phyloP scores from a whole-genome alignment of 2,329 filamentous ascomycete genomes.

The Tolypocladium endophyticum region DNA sequence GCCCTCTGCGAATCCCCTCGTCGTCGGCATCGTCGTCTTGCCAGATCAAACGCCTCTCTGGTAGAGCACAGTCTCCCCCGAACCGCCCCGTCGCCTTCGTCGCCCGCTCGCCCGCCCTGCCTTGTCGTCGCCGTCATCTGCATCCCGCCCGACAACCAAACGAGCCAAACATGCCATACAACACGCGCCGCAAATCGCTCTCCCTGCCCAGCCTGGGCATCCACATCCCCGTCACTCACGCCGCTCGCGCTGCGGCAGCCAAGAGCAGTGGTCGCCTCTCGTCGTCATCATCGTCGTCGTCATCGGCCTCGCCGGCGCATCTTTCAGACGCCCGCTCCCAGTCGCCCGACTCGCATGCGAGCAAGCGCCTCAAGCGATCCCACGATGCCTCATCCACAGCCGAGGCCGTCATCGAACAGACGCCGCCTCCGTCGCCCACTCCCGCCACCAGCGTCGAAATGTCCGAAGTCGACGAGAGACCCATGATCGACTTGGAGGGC shows the following conservation, averaged over 20 bases:
- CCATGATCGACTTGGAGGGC: conserved; percentile 54
- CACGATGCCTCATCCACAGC: conserved; percentile 43
- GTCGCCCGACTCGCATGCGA: conserved; percentile 27
- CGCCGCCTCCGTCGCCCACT: conserved; percentile 43
- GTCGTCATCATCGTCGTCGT: conserved; percentile 13
- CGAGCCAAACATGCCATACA: conserved; percentile 65
- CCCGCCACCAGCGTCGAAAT: conserved; percentile 16
- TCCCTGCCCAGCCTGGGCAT: conserved; percentile 90
- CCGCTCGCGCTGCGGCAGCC: conserved; percentile 45
- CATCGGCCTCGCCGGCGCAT: conserved; percentile 11
- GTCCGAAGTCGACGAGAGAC: conserved; percentile 11
- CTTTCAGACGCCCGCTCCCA: conserved; percentile 17
- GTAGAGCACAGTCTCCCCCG: neutral
- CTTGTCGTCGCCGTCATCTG: neutral
- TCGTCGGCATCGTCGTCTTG: neutral
- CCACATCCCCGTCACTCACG: conserved; percentile 62
- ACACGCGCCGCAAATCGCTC: conserved; percentile 91
- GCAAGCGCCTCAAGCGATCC: conserved; percentile 69
- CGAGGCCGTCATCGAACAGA: conserved; percentile 71
- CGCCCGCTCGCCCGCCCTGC: neutral
- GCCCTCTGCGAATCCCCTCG: neutral
- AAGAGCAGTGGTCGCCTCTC: conserved; percentile 19
- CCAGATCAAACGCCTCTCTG: neutral
- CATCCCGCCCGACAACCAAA: neutral
- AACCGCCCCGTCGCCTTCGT: neutral